These are phyloP conservation scores for Penicillium sp. DNA, from an alignment of 2,329 filamentous ascomycete species.

Conservation along the genomic window DNA sequence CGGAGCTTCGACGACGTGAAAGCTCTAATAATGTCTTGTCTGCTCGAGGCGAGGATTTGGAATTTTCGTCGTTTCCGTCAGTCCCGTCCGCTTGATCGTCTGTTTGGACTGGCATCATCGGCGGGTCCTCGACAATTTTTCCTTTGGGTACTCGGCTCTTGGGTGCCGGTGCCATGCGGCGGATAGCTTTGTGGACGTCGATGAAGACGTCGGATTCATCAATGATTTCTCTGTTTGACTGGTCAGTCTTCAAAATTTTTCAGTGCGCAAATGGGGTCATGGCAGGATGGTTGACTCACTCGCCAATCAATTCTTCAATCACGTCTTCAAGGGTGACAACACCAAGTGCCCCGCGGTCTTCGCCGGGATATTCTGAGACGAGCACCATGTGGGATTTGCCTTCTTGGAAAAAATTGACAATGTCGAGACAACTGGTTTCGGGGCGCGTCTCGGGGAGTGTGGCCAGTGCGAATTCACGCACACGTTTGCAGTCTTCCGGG, in stretches of 20 bases:
- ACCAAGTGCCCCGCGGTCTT: slow-evolving; percentile 80
- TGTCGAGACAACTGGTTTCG: slow-evolving; percentile 93
- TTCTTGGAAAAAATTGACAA: slow-evolving; percentile 99
- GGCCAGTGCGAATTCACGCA: slow-evolving; percentile 85
- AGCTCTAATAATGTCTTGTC: slow-evolving; percentile 14
- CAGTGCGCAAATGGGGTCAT: background rate
- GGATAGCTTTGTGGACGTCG: slow-evolving; percentile 96
- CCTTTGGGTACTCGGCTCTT: slow-evolving; percentile 62
- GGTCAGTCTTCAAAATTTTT: slow-evolving; percentile 15
- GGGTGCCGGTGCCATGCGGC: slow-evolving; percentile 78
- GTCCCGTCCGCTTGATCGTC: slow-evolving; percentile 39
- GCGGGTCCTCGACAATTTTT: slow-evolving; percentile 46
- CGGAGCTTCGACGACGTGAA: slow-evolving; percentile 28
- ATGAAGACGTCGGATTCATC: slow-evolving; percentile 98
- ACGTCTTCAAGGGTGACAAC: slow-evolving; percentile 97
- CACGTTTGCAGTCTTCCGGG: slow-evolving; percentile 80
- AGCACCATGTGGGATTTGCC: slow-evolving; percentile 98
- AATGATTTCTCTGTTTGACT: slow-evolving; percentile 74
- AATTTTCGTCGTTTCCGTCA: background rate
- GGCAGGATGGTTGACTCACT: slow-evolving; percentile 54
- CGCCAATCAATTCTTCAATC: slow-evolving; percentile 96
- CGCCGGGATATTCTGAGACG: slow-evolving; percentile 85
- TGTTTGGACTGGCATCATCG: slow-evolving; percentile 25
- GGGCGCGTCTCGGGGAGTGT: slow-evolving; percentile 91
- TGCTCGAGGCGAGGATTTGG: slow-evolving; percentile 22